phyloP scores from a whole-genome alignment of 1,284 basidiomycete genomes.

The Moesziomyces antarcticus region DNA sequence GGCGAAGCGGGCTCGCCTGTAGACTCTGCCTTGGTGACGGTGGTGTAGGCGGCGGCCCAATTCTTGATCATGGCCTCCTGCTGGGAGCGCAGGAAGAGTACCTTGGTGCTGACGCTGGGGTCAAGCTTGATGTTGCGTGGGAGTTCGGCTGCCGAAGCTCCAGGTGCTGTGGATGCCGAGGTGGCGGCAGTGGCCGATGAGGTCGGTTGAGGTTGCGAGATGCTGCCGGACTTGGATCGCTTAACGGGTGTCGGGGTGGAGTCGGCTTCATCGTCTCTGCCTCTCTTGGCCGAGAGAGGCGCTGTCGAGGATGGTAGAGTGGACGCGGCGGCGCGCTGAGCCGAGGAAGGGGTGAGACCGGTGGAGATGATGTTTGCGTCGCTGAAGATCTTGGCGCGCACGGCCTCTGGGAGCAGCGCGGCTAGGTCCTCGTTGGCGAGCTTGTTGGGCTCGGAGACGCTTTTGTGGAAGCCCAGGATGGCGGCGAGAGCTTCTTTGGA shows the following conservation, averaged over 20 bases:
- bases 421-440: constrained; percentile 36
- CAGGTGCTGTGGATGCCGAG: constrained; percentile 1
- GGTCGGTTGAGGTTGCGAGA: constrained; percentile 23
- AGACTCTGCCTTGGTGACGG: constrained; percentile 21
- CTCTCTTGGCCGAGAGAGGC: constrained; percentile 19
- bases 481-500: constrained; percentile 28
- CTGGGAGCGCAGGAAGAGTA: constrained; percentile 55
- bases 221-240: constrained; percentile 38
- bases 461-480: constrained; percentile 38
- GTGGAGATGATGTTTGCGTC: constrained; percentile 41
- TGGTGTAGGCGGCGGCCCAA: constrained; percentile 34
- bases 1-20: constrained; percentile 1
- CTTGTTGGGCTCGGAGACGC: constrained; percentile 34
- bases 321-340: background rate
- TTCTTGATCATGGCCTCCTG: constrained; percentile 60
- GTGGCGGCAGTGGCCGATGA: background rate
- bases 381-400: constrained; percentile 23
- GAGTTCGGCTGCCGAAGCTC: constrained; percentile 1
- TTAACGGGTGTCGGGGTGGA: constrained; percentile 21
- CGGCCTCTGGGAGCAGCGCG: constrained; percentile 20
- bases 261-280: constrained; percentile 23
- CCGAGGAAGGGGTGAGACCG: constrained; percentile 18
- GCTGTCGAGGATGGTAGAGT: background rate
- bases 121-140: constrained; percentile 45
- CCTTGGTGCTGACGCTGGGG: constrained; percentile 37